phyloP scores from a whole-genome alignment of 2,329 filamentous ascomycete genomes.

The Xylariaceae sp. region DNA sequence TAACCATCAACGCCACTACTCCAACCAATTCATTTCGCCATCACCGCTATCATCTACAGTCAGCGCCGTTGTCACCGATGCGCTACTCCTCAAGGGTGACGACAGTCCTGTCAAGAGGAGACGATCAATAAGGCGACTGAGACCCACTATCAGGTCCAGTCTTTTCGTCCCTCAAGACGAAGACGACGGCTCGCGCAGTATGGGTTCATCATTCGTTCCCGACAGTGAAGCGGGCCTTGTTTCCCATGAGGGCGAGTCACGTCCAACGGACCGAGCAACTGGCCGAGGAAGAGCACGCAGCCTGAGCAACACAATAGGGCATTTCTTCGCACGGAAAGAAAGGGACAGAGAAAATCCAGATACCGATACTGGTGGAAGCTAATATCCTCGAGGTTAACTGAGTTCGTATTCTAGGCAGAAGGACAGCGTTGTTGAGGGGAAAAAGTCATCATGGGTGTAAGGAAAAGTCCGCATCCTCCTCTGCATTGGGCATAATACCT shows the following conservation, averaged over 20 bases:
- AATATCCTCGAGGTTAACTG: slow-evolving; percentile 15
- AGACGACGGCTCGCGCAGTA: slow-evolving; percentile 20
- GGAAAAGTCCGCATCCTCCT: slow-evolving; percentile 4
- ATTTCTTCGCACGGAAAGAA: slow-evolving; percentile 33
- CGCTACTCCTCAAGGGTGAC: slow-evolving; percentile 42
- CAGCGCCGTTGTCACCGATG: slow-evolving; percentile 53
- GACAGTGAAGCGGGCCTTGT: slow-evolving; percentile 19
- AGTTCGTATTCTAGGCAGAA: slow-evolving; percentile 5
- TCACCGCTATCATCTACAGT: slow-evolving; percentile 57
- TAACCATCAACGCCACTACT: slow-evolving; percentile 38
- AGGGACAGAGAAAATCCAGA: slow-evolving; percentile 27
- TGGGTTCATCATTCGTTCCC: slow-evolving; percentile 23
- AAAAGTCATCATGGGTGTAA: neutral
- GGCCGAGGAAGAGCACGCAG: slow-evolving; percentile 35
- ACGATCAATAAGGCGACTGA: slow-evolving; percentile 43
- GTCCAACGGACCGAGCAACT: slow-evolving; percentile 16
- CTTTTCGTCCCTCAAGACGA: slow-evolving; percentile 47
- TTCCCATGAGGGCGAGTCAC: slow-evolving; percentile 19
- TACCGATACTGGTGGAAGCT: slow-evolving; percentile 23
- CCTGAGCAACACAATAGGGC: slow-evolving; percentile 37
- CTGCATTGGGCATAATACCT: slow-evolving; percentile 28
- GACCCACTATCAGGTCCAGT: slow-evolving; percentile 48
- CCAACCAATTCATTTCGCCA: slow-evolving; percentile 51
- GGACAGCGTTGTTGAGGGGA: slow-evolving; percentile 3
- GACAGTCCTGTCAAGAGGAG: slow-evolving; percentile 37